phyloP scores from a whole-genome alignment of 2,329 filamentous ascomycete species.

The Ilyonectria mors-panacis region DNA sequence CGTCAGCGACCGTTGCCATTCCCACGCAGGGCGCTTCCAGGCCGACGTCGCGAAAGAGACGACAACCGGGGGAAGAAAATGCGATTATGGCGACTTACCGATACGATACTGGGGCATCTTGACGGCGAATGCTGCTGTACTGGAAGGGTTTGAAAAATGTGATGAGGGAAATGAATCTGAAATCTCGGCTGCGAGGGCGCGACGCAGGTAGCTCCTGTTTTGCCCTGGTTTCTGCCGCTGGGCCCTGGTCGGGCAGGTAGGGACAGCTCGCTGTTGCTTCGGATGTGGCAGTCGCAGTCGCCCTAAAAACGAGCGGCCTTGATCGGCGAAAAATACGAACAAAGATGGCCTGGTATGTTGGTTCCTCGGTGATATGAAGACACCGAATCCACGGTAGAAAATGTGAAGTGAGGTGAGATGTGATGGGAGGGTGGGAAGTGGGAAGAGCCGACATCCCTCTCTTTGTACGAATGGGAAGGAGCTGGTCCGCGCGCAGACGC shows the following conservation, averaged over 20 bases:
- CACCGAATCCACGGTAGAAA: constrained; percentile 29
- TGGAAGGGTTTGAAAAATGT: constrained; percentile 17
- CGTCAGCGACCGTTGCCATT: constrained; percentile 32
- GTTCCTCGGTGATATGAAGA: constrained; percentile 18
- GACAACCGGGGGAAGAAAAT: constrained; percentile 8
- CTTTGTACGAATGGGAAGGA: constrained; percentile 21
- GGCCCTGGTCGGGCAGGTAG: constrained; percentile 5
- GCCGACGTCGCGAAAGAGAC: constrained; percentile 7
- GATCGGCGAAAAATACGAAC: constrained; percentile 4
- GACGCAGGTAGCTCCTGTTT: constrained; percentile 22
- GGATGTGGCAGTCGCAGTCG: neutral
- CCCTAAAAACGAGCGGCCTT: constrained; percentile 11
- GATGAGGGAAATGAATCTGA: constrained; percentile 32
- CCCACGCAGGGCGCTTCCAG: constrained; percentile 11
- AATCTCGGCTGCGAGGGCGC: constrained; percentile 28
- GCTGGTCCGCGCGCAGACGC: constrained; percentile 44
- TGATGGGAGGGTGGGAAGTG: constrained; percentile 32
- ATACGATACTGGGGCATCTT: constrained; percentile 64
- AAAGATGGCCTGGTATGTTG: constrained; percentile 4
- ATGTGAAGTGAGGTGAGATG: constrained; percentile 36
- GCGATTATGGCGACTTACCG: constrained; percentile 54
- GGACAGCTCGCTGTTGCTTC: neutral
- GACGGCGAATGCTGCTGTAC: constrained; percentile 24
- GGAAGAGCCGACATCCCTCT: constrained; percentile 30
- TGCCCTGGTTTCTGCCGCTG: constrained; percentile 20